Conservation (phyloP, 805 yeast genomes). For the Blastobotrys mokoenaii region DNA sequence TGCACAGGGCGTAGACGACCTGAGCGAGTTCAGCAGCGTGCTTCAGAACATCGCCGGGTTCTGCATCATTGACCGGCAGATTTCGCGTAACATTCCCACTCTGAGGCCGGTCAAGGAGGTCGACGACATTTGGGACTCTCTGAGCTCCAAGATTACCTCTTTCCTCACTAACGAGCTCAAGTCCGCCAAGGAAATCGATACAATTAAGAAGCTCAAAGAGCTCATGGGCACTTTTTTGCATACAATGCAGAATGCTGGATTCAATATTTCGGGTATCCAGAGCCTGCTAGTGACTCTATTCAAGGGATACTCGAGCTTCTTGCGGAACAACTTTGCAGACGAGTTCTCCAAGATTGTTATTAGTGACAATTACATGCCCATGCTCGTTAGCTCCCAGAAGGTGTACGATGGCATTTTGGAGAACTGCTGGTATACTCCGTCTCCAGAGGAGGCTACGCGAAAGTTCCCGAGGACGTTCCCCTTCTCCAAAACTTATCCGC, state of each 20-base stretch:
- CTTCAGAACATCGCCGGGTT: constrained; percentile 58
- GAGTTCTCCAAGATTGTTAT: constrained; percentile 57
- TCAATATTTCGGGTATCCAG: constrained; percentile 52
- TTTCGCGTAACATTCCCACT: constrained; percentile 51
- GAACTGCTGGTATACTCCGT: constrained; percentile 61
- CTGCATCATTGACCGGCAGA: constrained; percentile 62
- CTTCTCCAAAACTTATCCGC: constrained; percentile 81
- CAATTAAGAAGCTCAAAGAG: constrained; percentile 47
- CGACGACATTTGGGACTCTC: constrained; percentile 70
- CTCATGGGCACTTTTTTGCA: constrained; percentile 64
- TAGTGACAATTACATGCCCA: constrained; percentile 85
- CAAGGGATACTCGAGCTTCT: constrained; percentile 48
- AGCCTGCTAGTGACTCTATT: constrained; percentile 52
- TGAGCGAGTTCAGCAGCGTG: constrained; percentile 25
- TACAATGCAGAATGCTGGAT: constrained; percentile 64
- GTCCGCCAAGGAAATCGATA: constrained; percentile 24
- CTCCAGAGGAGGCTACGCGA: constrained; percentile 33
- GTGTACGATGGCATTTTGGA: constrained; percentile 57
- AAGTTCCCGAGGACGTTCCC: constrained; percentile 63
- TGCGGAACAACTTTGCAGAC: constrained; percentile 45
- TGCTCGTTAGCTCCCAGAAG: constrained; percentile 51
- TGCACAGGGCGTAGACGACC: constrained; percentile 32
- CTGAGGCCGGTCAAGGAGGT: constrained; percentile 54
- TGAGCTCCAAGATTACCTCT: constrained; percentile 31
- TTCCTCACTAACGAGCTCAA: constrained; percentile 29